Percentiles rank a stretch among this genome's conserved stretches.
phyloP scores from a whole-genome alignment of 129 eudicot genomes.

The Saposhnikovia divaricata region DNA sequence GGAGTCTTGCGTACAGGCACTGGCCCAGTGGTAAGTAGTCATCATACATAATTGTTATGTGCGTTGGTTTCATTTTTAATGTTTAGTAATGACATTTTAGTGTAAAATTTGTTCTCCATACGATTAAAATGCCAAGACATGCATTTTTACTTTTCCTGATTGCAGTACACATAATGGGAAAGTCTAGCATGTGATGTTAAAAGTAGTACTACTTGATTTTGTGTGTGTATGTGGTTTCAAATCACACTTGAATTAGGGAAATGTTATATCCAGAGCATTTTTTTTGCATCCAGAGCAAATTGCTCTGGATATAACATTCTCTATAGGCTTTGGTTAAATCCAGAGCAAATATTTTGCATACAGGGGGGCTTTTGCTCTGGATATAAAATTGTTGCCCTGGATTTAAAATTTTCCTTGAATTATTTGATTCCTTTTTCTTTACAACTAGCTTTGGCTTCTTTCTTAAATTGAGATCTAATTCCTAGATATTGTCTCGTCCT shows the following conservation, averaged over 20 bases:
- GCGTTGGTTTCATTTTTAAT: not conserved
- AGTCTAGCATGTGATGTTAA: not conserved
- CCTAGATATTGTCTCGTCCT: not conserved
- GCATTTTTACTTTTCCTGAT: no score
- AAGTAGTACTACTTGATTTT: not conserved
- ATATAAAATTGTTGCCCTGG: no score
- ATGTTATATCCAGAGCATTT: no score
- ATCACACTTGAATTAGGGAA: not conserved
- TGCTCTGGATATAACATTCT: no score
- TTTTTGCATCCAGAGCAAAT: no score
- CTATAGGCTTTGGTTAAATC: no score
- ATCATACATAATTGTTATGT: not conserved
- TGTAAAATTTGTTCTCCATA: no score
- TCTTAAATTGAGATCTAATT: not conserved
- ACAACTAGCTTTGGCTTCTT: not conserved
- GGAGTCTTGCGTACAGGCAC: slow-evolving; percentile 51
- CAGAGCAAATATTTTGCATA: no score
- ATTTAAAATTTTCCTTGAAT: no score
- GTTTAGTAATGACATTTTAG: not conserved
- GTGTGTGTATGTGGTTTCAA: not conserved
- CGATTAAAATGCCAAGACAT: not conserved
- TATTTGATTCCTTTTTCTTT: not conserved
- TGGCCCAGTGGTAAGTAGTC: slow-evolving; percentile 27
- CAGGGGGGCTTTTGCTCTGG: no score
- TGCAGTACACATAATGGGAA: not conserved